phyloP scores from a whole-genome alignment of 306 rosid species.

The Astragalus glycyphyllos region DNA sequence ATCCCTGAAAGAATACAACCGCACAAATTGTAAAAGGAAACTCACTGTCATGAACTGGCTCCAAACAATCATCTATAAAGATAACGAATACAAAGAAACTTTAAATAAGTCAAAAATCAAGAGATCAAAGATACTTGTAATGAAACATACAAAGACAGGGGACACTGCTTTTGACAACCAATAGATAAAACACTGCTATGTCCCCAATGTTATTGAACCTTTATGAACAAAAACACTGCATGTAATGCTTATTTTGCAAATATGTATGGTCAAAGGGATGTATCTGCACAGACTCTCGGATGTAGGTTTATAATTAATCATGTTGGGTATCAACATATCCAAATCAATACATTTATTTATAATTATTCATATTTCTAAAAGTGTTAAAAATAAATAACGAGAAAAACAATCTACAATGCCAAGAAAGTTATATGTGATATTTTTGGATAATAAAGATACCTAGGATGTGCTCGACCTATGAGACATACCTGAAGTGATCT shows the following conservation, averaged over 20 bases:
- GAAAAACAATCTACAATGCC: conserved; percentile 9
- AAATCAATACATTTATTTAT: background rate
- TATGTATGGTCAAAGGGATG: background rate
- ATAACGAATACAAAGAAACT: conserved; percentile 14
- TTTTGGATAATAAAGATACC: conserved; percentile 3
- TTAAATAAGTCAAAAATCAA: conserved; percentile 25
- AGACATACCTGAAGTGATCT: conserved; percentile 89
- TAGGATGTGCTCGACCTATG: conserved; percentile 14
- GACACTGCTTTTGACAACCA: conserved; percentile 9
- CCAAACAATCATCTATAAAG: conserved; percentile 15
- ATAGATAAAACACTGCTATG: background rate
- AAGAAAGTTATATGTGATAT: background rate
- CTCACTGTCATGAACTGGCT: conserved; percentile 19
- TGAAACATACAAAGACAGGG: conserved; percentile 15
- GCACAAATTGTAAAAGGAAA: conserved; percentile 12
- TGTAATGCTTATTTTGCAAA: conserved; percentile 6
- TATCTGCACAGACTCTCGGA: conserved; percentile 18
- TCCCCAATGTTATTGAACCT: background rate
- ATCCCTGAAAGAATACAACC: conserved; percentile 64
- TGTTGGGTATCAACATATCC: background rate
- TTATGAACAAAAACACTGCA: background rate
- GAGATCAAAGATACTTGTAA: conserved; percentile 21
- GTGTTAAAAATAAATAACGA: background rate
- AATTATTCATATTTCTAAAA: conserved; percentile 1
- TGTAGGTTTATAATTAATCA: background rate